These are phyloP conservation scores for Entomortierella parvispora DNA, from an alignment of 192 early-diverging fungal genomes.

Conservation along the genomic window DNA sequence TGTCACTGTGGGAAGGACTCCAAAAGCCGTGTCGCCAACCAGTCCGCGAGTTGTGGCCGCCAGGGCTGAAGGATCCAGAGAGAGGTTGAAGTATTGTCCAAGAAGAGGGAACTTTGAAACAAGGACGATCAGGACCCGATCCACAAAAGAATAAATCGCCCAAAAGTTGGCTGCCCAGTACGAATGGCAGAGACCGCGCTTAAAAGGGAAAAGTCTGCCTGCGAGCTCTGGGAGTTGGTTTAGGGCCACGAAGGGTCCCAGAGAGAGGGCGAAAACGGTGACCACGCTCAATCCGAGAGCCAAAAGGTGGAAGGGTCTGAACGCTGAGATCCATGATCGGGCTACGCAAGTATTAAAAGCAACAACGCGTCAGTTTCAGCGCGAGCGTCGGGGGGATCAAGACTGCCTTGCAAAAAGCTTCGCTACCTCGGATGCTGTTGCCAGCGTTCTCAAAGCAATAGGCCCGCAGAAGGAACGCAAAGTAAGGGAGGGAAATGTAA, in stretches of 20 bases:
- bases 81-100: conserved; percentile 29
- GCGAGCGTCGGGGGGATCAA: too few species aligned
- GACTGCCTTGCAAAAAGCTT: too few species aligned
- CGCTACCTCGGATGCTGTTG: conserved; percentile 45
- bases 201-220: conserved; percentile 92
- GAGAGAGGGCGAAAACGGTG: conserved; percentile 78
- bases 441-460: conserved; percentile 74
- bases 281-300: conserved; percentile 71
- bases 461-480: conserved; percentile 82
- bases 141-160: conserved; percentile 88
- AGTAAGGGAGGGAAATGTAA: conserved; percentile 92
- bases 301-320: conserved; percentile 59
- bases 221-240: conserved; percentile 81
- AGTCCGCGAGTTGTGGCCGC: conserved; percentile 86
- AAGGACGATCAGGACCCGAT: conserved; percentile 76
- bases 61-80: conserved; percentile 57
- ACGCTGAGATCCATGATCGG: conserved; percentile 45
- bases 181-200: conserved; percentile 95
- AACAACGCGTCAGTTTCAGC: neutral
- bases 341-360: conserved; percentile 16
- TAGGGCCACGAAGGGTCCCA: conserved; percentile 82
- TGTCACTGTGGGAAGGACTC: conserved; percentile 76
- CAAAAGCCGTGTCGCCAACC: conserved; percentile 89
- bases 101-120: conserved; percentile 41
- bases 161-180: conserved; percentile 99